These are phyloP conservation scores for Suhomyces yuchorum DNA, from an alignment of 1,139 yeast species.

Conservation along the genomic window DNA sequence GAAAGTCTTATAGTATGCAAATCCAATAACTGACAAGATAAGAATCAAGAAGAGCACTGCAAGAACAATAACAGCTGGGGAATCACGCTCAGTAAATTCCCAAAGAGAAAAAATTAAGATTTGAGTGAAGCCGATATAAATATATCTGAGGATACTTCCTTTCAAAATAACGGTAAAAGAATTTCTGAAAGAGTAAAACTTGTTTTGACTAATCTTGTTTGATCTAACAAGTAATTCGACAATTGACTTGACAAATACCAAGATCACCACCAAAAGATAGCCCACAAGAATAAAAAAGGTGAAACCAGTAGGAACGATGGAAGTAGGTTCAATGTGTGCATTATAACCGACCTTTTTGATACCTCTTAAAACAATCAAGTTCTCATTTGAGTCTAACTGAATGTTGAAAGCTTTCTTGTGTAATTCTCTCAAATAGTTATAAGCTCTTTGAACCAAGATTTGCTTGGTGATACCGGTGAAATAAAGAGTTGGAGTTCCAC, in stretches of 20 bases:
- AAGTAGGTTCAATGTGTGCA: constrained; percentile 69
- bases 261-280: constrained; percentile 47
- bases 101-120: constrained; percentile 66
- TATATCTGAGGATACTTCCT: constrained; percentile 69
- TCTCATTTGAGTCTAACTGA: constrained; percentile 42
- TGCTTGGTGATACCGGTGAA: constrained; percentile 59
- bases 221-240: constrained; percentile 47
- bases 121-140: constrained; percentile 77
- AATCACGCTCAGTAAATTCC: constrained; percentile 72
- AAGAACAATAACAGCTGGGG: constrained; percentile 73
- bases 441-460: constrained; percentile 68
- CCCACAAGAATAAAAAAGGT: constrained; percentile 73
- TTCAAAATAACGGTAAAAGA: constrained; percentile 60
- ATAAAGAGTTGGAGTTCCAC: constrained; percentile 68
- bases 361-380: constrained; percentile 69
- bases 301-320: constrained; percentile 74
- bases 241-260: constrained; percentile 54
- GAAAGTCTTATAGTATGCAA: constrained; percentile 62
- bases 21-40: constrained; percentile 55
- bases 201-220: constrained; percentile 50
- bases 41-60: constrained; percentile 64
- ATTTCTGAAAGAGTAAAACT: constrained; percentile 51
- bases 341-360: constrained; percentile 71
- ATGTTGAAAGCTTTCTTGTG: constrained; percentile 32
- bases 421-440: constrained; percentile 27